Evolutionary conservation across 2,329 filamentous ascomycete genomes (phyloP), one percentile per base, ranked within the genome.

Genomic region (Xylaria sp.): DNA sequence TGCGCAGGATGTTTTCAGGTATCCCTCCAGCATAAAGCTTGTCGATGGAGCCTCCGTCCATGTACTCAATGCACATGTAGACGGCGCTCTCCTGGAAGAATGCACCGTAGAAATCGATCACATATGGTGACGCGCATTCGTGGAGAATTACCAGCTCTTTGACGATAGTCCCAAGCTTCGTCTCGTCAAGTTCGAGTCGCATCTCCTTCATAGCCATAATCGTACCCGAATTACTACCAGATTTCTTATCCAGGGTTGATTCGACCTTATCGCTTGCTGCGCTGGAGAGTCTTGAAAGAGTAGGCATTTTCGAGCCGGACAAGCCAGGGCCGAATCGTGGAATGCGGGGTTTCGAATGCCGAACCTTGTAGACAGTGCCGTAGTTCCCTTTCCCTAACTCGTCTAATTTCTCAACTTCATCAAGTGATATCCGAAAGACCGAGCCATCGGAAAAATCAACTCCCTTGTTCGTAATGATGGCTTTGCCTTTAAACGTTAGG

Each of bases 171-270:
- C 93, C 91, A 78, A 99, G 97, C 81, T 99, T 99, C 72, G 94
- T 92, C 80, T 99, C 96, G 77, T 99, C 96, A 63, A 99, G 86
- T 80, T 99, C 96, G 10, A 99, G 85, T 23, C 96, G 90, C 76
- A 99, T 97, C 81, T 99, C 96, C 80, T 99, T 99, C 96, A 99
- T 99, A 15, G 96, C 96, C 96, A 99, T 98, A 69, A 97, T 86
- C 59, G 92, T 88, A 20, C 95, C 94, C 0, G 90, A 90, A 0
- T 68, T 73, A 52, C 88, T 89, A 4, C 82, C 83, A 57, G 81
- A 74, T 56, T 73, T 77, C n/a, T 68, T 70, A 34, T 74, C 74
- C 28, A 66, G 66, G 15, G 80, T 78, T 13, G 74, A 69, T 34
- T 72, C 71, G 25, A 54, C 15, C 54, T 70, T 68, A 0, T 72